phyloP scores from a whole-genome alignment of 257 asterid species.

The Solanum virginianum region DNA sequence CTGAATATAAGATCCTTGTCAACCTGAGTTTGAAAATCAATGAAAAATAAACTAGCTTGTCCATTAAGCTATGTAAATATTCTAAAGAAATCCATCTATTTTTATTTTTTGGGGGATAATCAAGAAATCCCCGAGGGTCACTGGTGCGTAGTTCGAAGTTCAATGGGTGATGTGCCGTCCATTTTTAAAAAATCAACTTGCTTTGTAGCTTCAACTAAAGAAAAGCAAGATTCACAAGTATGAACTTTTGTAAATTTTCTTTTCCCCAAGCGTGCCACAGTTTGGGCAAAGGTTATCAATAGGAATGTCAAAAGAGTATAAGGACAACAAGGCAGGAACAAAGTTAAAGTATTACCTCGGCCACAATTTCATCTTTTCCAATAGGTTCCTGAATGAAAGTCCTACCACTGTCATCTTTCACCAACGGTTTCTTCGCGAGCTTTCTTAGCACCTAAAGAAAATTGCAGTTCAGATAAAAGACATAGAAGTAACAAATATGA shows the following conservation, averaged over 20 bases:
- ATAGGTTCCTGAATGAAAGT: constrained; percentile 49
- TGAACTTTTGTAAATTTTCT: neutral
- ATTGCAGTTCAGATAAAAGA: neutral
- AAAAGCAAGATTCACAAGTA: neutral
- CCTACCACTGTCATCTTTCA: constrained; percentile 36
- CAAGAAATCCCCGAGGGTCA: neutral
- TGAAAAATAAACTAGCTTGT: neutral
- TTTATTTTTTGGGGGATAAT: neutral
- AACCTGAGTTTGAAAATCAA: neutral
- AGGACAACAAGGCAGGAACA: neutral
- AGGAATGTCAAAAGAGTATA: neutral
- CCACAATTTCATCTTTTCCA: constrained; percentile 66
- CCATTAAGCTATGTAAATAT: neutral
- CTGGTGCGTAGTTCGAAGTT: neutral
- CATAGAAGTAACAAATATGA: neutral
- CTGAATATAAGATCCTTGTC: neutral
- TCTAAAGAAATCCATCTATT: neutral
- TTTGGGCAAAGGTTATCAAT: neutral
- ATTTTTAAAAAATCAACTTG: neutral
- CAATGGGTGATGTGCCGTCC: neutral
- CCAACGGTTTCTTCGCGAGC: constrained; percentile 24
- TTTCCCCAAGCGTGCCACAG: neutral
- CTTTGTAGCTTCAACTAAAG: neutral
- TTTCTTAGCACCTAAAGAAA: constrained; percentile 50
- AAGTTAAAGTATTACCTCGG: constrained; percentile 43